Conservation (phyloP, 768 basidiomycete genomes). For the Jaapia argillacea region DNA sequence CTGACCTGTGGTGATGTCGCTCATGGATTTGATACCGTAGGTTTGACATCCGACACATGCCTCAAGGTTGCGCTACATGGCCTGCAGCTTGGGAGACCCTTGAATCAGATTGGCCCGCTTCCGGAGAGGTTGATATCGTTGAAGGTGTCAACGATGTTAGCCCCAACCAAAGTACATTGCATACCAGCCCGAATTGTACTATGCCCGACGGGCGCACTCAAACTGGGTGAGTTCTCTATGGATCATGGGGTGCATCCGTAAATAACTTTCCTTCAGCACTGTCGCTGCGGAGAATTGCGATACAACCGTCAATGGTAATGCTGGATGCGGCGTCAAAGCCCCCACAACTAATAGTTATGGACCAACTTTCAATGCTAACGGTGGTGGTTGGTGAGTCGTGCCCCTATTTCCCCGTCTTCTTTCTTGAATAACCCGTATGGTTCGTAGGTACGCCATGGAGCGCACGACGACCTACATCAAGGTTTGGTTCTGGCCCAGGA, state of each 20-base stretch:
- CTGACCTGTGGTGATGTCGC: conserved; percentile 1
- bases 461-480: conserved; percentile 23
- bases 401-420: neutral
- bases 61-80: conserved; percentile 35
- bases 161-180: conserved; percentile 15
- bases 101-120: conserved; percentile 12
- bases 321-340: conserved; percentile 22
- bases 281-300: conserved; percentile 15
- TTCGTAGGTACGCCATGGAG: conserved; percentile 30
- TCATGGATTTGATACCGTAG: conserved; percentile 18
- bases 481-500: conserved; percentile 35
- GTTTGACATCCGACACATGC: conserved; percentile 39
- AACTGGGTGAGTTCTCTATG: conserved; percentile 19
- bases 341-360: conserved; percentile 22
- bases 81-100: conserved; percentile 28
- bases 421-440: conserved; percentile 1
- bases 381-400: conserved; percentile 28
- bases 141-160: conserved; percentile 17
- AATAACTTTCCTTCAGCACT: conserved; percentile 3
- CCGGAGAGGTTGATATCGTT: conserved; percentile 15
- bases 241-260: neutral
- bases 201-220: conserved; percentile 13
- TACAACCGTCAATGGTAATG: conserved; percentile 13
- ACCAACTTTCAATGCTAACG: conserved; percentile 22
- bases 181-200: conserved; percentile 14